phyloP scores from a whole-genome alignment of 805 yeast species.

The Starmerella geochares region DNA sequence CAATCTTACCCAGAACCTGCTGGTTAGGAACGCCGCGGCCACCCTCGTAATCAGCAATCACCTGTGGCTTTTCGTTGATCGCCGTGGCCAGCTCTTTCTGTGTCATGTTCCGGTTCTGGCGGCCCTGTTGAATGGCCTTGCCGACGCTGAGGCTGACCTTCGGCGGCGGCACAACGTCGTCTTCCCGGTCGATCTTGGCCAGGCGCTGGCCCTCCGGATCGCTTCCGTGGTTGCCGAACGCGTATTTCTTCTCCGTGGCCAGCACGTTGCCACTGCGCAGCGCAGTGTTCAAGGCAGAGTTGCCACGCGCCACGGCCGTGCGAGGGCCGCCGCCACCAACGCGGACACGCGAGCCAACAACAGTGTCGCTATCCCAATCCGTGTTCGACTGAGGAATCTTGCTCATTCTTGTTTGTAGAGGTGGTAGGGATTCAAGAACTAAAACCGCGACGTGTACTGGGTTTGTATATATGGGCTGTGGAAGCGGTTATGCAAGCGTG shows the following conservation, averaged over 20 bases:
- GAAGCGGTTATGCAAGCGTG: slow-evolving; percentile 5
- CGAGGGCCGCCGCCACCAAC: slow-evolving; percentile 77
- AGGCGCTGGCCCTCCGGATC: slow-evolving; percentile 88
- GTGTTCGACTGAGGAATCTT: slow-evolving; percentile 24
- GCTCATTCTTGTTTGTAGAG: slow-evolving; percentile 17
- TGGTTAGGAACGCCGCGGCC: slow-evolving; percentile 96
- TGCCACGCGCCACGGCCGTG: slow-evolving; percentile 68
- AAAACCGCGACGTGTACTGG: neutral
- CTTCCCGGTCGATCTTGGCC: slow-evolving; percentile 85
- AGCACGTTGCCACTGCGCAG: slow-evolving; percentile 84
- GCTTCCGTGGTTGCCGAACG: slow-evolving; percentile 48
- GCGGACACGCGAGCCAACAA: slow-evolving; percentile 82
- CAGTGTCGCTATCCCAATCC: slow-evolving; percentile 89
- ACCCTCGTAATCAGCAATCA: slow-evolving; percentile 91
- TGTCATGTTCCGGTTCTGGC: slow-evolving; percentile 78
- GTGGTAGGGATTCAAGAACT: neutral
- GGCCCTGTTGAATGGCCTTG: slow-evolving; percentile 70
- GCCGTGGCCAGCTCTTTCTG: slow-evolving; percentile 96
- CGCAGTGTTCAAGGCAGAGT: slow-evolving; percentile 78
- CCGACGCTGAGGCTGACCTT: slow-evolving; percentile 80
- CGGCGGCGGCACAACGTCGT: slow-evolving; percentile 86
- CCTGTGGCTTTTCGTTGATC: slow-evolving; percentile 90
- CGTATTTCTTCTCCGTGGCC: slow-evolving; percentile 88
- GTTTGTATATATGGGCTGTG: slow-evolving; percentile 2
- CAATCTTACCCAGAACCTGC: slow-evolving; percentile 83